Percentiles rank a stretch among this genome's conserved stretches.
Evolutionary conservation across 2,329 filamentous ascomycete species (phyloP).

Genomic region (Penicillium sp.): DNA sequence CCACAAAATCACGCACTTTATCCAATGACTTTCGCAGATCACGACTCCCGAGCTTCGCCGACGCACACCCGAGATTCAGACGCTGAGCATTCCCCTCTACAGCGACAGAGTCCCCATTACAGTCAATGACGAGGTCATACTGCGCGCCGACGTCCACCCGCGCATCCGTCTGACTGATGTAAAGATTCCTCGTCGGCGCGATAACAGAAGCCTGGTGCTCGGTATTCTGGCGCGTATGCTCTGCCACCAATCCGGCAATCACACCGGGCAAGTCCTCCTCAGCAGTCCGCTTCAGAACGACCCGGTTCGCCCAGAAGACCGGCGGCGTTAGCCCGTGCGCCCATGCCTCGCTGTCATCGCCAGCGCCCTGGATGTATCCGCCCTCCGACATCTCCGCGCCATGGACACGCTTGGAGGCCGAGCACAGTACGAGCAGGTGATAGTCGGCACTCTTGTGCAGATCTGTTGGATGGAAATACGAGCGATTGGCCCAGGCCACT

Average conservation of each 20-base stretch:
- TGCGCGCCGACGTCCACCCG: conserved; percentile 43
- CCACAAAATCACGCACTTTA: conserved; percentile 61
- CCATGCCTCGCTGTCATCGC: conserved; percentile 95
- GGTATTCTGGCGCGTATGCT: conserved; percentile 23
- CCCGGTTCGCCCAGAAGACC: conserved; percentile 75
- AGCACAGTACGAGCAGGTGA: conserved; percentile 79
- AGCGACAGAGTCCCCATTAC: conserved; percentile 34
- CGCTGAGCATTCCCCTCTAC: conserved; percentile 41
- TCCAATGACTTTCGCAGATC: conserved; percentile 73
- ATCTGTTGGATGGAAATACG: conserved; percentile 55
- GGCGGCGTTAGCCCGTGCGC: conserved; percentile 73
- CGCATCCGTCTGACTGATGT: conserved; percentile 26
- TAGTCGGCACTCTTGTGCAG: conserved; percentile 54
- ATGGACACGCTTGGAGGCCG: conserved; percentile 71
- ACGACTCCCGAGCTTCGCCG: conserved; percentile 78
- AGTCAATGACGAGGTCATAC: conserved; percentile 49
- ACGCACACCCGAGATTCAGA: conserved; percentile 64
- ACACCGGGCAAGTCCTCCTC: conserved; percentile 65
- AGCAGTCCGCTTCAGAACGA: conserved; percentile 59
- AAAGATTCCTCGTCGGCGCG: conserved; percentile 43
- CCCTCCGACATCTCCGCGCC: conserved; percentile 69
- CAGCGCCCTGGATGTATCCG: conserved; percentile 90
- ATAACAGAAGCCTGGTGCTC: conserved; percentile 33
- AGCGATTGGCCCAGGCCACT: conserved; percentile 77
- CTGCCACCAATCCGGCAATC: conserved; percentile 49